These are phyloP conservation scores for Hansenula anomala DNA, from an alignment of 1,139 yeast species.

Conservation along the genomic window DNA sequence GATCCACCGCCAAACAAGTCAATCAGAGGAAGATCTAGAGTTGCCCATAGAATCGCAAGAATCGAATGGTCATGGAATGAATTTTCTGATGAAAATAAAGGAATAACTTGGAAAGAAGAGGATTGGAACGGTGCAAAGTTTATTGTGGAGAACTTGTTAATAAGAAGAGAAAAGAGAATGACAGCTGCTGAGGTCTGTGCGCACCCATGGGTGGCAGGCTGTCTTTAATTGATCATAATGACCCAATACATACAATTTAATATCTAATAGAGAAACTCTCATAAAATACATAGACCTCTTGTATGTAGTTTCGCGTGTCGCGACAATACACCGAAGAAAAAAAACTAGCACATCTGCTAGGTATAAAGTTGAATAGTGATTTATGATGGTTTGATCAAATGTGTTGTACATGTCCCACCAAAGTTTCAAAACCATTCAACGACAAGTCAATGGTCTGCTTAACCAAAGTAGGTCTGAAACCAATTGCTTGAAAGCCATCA, in stretches of 20 bases:
- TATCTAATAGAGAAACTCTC: too few relatives aligned
- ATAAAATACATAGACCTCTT: too few relatives aligned
- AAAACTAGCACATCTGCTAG: too few relatives aligned
- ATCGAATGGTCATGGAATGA: constrained; percentile 86
- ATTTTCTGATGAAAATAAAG: constrained; percentile 27
- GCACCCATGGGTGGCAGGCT: constrained; percentile 28
- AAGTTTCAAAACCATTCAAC: background rate
- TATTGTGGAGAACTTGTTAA: constrained; percentile 48
- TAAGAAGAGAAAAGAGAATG: constrained; percentile 48
- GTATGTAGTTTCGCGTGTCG: too few relatives aligned
- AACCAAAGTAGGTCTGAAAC: background rate
- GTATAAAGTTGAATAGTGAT: too few relatives aligned
- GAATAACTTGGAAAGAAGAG: constrained; percentile 14
- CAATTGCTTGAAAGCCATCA: background rate
- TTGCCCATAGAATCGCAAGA: constrained; percentile 87
- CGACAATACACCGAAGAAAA: too few relatives aligned
- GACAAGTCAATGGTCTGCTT: background rate
- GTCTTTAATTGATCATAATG: background rate
- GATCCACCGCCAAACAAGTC: constrained; percentile 59
- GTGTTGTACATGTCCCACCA: background rate
- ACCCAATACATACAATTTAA: too few relatives aligned
- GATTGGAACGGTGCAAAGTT: constrained; percentile 43
- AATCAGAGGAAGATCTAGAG: constrained; percentile 50
- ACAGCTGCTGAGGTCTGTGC: constrained; percentile 33
- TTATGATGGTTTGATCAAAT: too few relatives aligned